A percentile compares a stretch with the other conserved stretches of the same genome.
These are phyloP conservation scores for Cercis canadensis DNA, from an alignment of 306 rosid genomes.

Conservation along the genomic window DNA sequence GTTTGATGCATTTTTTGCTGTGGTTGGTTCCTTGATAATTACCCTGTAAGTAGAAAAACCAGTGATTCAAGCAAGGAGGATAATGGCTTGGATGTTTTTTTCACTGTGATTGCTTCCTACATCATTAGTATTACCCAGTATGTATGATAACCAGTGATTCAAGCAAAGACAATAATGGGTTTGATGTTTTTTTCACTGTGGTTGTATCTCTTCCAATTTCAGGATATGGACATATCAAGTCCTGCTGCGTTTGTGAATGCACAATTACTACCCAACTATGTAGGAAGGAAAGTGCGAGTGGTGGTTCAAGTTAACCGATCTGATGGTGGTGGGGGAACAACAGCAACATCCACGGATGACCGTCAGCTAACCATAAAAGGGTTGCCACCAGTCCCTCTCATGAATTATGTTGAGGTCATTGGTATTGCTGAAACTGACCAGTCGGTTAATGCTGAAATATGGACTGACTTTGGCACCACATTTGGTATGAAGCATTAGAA, in stretches of 20 bases:
- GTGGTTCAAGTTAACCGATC: conserved; percentile 56
- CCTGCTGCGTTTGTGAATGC: conserved; percentile 61
- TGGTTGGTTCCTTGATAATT: too few relatives aligned
- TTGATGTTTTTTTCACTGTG: conserved; percentile 13
- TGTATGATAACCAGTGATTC: not conserved
- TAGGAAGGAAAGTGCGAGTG: conserved; percentile 56
- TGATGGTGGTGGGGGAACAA: conserved; percentile 33
- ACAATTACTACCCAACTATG: conserved; percentile 44
- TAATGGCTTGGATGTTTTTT: too few relatives aligned
- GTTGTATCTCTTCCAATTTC: conserved; percentile 7
- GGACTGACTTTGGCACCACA: conserved; percentile 60
- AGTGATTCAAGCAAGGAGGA: too few relatives aligned
- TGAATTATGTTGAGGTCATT: conserved; percentile 54
- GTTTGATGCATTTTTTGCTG: too few relatives aligned
- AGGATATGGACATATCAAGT: conserved; percentile 57
- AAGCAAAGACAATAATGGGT: not conserved
- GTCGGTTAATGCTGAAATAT: conserved; percentile 47
- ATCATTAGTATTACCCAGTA: not conserved
- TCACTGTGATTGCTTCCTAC: too few relatives aligned
- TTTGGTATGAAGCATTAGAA: conserved; percentile 44
- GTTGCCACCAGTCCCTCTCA: conserved; percentile 48
- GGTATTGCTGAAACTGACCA: conserved; percentile 58
- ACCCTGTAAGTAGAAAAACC: too few relatives aligned
- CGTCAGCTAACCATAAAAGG: conserved; percentile 47
- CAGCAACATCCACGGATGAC: conserved; percentile 51